Base-by-base conservation (phyloP, 345 rosid genomes). In the Moringa oleifera region DNA sequence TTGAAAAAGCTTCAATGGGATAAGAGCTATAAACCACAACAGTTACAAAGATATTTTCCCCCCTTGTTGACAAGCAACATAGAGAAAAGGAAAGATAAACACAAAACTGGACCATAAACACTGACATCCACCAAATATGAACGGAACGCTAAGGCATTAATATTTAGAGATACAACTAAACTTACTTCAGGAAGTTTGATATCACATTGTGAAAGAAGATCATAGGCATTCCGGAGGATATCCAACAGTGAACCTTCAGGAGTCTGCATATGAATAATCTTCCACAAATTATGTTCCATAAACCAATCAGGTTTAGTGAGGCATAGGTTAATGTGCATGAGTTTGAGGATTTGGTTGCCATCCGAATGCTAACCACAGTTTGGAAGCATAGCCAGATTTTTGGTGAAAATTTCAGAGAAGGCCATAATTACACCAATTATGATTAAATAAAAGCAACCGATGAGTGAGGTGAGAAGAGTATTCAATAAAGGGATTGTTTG, bases 241-340 rank as follows among this genome's bases (percentile, higher is more conserved):
- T 93, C 97, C 68, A 93, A 67, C 69, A 89, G 55, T 58, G 98
- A 76, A 73, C 98, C 98, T 59, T 89, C 98, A 16, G 96, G 96
- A 68, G 97, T 93, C 98, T 93, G 90, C 81, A 77, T 16, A 65
- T 46, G 51, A 59, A 68, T 53, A 15, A 53, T 20, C 24, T n/a
- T 53, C 2, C 22, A 53, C 22, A 53, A 53, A n/a, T 53, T 20
- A 22, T 22, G 56, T 20, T 22, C 16, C 18, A 53, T 20, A 20
- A 20, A 13, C 5, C 23, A 36, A 36, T 17, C 20, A 41, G 47
- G 47, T 33, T 33, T 11, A 33, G 0, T 25, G 23, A 28, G n/a
- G 25, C 7, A 36, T n/a, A n/a, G n/a, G n/a, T n/a, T n/a, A n/a
- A n/a, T n/a, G n/a, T n/a, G n/a, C n/a, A n/a, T n/a, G n/a, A n/a